Percentiles rank a stretch among this genome's conserved stretches.
Evolutionary conservation across 192 early-diverging fungal genomes (phyloP).

Genomic region (Umbelopsis sp.): DNA sequence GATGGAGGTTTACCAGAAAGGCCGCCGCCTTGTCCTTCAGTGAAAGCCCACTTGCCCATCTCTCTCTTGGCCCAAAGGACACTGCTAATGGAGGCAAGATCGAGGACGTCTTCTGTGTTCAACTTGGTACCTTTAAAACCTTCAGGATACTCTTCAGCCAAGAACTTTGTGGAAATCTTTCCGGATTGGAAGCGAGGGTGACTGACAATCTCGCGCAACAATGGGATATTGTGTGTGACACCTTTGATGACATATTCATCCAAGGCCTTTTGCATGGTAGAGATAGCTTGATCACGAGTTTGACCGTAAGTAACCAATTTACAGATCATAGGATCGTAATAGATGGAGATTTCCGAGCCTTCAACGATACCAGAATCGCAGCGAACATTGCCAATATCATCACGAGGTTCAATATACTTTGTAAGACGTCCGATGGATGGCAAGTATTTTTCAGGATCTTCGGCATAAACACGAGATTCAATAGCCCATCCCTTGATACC

Average conservation of each 20-base stretch:
- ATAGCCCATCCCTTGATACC: conserved; percentile 88
- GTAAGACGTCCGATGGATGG: conserved; percentile 88
- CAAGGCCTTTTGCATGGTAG: conserved; percentile 79
- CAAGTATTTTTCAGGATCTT: conserved; percentile 92
- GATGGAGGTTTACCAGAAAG: conserved; percentile 37
- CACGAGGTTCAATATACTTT: conserved; percentile 82
- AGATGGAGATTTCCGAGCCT: conserved; percentile 91
- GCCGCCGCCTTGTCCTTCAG: conserved; percentile 32
- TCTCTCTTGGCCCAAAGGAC: conserved; percentile 71
- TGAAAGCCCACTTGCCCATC: conserved; percentile 61
- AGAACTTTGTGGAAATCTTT: conserved; percentile 82
- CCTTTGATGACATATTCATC: conserved; percentile 93
- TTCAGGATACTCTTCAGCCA: conserved; percentile 85
- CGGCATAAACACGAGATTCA: conserved; percentile 95
- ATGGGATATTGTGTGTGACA: conserved; percentile 94
- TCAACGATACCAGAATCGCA: conserved; percentile 93
- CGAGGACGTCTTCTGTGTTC: conserved; percentile 44
- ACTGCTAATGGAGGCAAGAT: conserved; percentile 70
- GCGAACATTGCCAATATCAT: conserved; percentile 63
- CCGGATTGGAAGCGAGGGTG: conserved; percentile 75
- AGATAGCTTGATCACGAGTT: conserved; percentile 75
- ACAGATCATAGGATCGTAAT: conserved; percentile 97
- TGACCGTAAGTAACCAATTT: conserved; percentile 87
- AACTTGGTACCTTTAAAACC: conserved; percentile 83
- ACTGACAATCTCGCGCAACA: conserved; percentile 84